Base-by-base conservation (phyloP, 179 eudicot genomes). In the Vitellaria paradoxa region DNA sequence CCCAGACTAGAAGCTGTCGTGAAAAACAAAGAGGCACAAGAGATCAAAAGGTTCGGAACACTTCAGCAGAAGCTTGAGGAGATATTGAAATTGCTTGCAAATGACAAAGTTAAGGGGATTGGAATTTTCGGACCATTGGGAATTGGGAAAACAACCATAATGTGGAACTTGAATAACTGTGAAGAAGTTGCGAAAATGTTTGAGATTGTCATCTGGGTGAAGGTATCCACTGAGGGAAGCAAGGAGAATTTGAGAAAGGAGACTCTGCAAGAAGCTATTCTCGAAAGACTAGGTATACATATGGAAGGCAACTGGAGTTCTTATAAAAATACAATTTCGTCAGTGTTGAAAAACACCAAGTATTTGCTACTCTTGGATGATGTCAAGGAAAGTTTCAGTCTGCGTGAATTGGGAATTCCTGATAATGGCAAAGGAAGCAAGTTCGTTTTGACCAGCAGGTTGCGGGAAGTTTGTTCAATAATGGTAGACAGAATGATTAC, bases 291-390 rank as follows among this genome's bases (percentile, higher is more conserved):
- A 50, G 18, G 18, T 13, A n/a, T 40, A 45, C 17, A 7, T 0
- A 15, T 65, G 42, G 4, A 13, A 65, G 47, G 20, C 17, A 26
- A 17, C 15, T 13, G 11, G 46, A 67, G 40, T 45, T 21, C 71
- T 4, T 23, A 67, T 8, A 50, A 45, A 40, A 13, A n/a, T 59
- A 50, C 11, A 50, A 50, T 50, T 17, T 59, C 24, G 5, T 7
- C 6, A 23, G 23, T 37, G 65, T 74, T 79, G 24, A 61, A 56
- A 9, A 40, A 24, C 0, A 61, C 14, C 26, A 79, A 18, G 68
- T 79, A 66, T 30, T 46, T 79, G 81, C 57, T 79, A 14, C 81
- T 79, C n/a, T 12, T 79, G 37, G 81, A 79, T 66, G 77, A 79
- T 57, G 81, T 73, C 2, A 79, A 66, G 18, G 68, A 26, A 56